phyloP scores from a whole-genome alignment of 2,329 filamentous ascomycete species.

The Aspergillus quadrilineatus region DNA sequence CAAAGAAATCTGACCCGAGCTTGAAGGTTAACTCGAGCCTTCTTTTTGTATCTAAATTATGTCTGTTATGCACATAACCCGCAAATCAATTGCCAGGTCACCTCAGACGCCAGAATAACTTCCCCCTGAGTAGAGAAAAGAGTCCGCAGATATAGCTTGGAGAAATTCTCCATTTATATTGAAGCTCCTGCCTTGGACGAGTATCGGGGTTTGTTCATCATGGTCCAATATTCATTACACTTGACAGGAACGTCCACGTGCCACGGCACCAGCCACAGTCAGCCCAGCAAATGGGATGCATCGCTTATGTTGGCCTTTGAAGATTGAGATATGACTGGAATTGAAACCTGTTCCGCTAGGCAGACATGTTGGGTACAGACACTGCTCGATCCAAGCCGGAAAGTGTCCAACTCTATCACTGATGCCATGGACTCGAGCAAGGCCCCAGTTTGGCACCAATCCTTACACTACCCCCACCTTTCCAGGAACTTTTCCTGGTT shows the following conservation, averaged over 20 bases:
- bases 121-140: neutral
- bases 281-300: neutral
- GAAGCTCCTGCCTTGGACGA: neutral
- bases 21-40: neutral
- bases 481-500: constrained; percentile 34
- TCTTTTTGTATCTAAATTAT: neutral
- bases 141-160: neutral
- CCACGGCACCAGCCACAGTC: constrained; percentile 5
- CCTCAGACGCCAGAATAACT: neutral
- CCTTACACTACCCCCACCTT: constrained; percentile 27
- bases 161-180: neutral
- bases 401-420: neutral
- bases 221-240: neutral
- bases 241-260: neutral
- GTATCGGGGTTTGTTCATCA: neutral
- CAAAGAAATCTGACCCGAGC: neutral
- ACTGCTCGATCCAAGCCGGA: neutral
- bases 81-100: neutral
- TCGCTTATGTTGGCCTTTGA: neutral
- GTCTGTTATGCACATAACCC: neutral
- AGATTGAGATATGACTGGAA: neutral
- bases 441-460: neutral
- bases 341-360: neutral
- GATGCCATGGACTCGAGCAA: neutral
- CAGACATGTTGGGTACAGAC: neutral